These are phyloP conservation scores for Rhizophagus prolifer DNA, from an alignment of 192 early-diverging fungal species.

Conservation along the genomic window DNA sequence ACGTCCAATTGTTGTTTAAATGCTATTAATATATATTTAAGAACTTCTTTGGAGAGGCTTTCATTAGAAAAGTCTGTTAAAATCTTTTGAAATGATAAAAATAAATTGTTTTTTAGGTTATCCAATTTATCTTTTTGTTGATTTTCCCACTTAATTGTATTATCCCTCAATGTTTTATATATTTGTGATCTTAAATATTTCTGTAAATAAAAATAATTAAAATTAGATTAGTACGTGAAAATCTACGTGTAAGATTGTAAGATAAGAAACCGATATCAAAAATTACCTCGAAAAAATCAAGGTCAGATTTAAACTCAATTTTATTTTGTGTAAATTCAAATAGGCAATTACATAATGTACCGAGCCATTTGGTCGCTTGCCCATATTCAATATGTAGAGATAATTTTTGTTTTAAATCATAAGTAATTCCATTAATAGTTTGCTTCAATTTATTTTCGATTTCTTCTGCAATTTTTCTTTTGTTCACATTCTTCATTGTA, in stretches of 20 bases:
- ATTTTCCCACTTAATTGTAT: not conserved
- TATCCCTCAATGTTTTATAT: not conserved
- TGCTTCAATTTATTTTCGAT: not conserved
- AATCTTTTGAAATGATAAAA: not conserved
- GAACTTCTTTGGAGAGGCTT: not conserved
- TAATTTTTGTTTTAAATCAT: not conserved
- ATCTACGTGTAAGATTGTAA: no score
- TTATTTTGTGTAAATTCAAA: not conserved
- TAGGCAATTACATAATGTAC: not conserved
- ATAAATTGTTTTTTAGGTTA: not conserved
- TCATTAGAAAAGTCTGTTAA: constrained; percentile 7
- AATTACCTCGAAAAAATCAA: not conserved
- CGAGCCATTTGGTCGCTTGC: not conserved
- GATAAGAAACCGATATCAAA: no score
- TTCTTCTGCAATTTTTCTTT: not conserved
- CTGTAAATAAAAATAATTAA: not conserved
- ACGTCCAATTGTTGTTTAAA: not conserved
- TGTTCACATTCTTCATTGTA: not conserved
- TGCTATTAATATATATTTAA: not conserved
- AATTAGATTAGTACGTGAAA: no score
- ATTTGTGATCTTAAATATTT: not conserved
- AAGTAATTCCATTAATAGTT: not conserved
- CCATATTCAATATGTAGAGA: constrained; percentile 4
- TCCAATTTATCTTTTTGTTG: not conserved
- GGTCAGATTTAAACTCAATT: not conserved